phyloP scores from a whole-genome alignment of 352 stramenopile species.

The Plasmopara muralis region DNA sequence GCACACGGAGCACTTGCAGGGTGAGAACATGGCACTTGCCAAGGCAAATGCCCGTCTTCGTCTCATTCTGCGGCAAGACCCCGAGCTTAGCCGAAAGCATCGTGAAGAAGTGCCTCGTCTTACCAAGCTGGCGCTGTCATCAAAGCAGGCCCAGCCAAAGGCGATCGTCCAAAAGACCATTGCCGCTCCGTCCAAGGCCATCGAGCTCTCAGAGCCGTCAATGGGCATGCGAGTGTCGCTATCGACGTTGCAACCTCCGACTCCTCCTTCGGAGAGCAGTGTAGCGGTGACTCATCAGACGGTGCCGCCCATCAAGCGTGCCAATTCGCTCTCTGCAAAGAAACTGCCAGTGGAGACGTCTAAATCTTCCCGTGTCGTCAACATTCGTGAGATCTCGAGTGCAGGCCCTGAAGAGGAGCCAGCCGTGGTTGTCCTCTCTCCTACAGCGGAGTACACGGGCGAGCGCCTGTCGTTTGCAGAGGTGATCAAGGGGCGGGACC shows the following conservation, averaged over 20 bases:
- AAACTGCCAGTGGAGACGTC: constrained; percentile 36
- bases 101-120: constrained; percentile 78
- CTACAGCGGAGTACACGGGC: constrained; percentile 27
- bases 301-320: constrained; percentile 49
- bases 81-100: constrained; percentile 77
- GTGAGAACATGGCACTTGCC: constrained; percentile 76
- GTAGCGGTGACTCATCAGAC: constrained; percentile 15
- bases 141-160: constrained; percentile 58
- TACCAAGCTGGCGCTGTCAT: constrained; percentile 70
- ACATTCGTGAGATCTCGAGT: constrained; percentile 54
- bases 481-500: constrained; percentile 40
- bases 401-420: constrained; percentile 33
- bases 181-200: constrained; percentile 25
- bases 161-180: constrained; percentile 36
- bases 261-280: constrained; percentile 24
- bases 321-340: constrained; percentile 52
- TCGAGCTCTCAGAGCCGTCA: constrained; percentile 36
- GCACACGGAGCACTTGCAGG: constrained; percentile 72
- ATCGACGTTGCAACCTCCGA: constrained; percentile 39
- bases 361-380: constrained; percentile 73
- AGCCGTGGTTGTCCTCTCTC: constrained; percentile 18
- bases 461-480: constrained; percentile 45
- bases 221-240: constrained; percentile 44
- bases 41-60: constrained; percentile 80
- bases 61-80: constrained; percentile 77